Evolutionary conservation across 2,329 filamentous ascomycete genomes (phyloP).

Genomic region (Rhexocercosporidium sp.): DNA sequence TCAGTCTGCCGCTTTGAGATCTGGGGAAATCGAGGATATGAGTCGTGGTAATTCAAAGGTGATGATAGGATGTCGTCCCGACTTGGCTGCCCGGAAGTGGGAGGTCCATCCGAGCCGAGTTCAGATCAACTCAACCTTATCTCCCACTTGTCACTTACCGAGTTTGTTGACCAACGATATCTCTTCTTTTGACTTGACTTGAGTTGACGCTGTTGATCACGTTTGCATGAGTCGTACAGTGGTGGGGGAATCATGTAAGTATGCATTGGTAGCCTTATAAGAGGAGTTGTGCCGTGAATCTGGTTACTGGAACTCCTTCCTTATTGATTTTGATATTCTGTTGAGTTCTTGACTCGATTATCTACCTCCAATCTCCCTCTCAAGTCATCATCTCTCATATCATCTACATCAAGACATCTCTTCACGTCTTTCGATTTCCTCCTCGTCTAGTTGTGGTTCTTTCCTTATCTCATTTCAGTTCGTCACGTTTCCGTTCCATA

Average conservation of each 20-base stretch:
- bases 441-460: no score
- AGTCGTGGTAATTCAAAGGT: neutral
- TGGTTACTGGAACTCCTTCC: neutral
- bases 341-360: no score
- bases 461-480: no score
- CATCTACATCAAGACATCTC: no score
- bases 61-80: slow-evolving; percentile 4
- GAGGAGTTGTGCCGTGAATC: neutral
- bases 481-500: no score
- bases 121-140: neutral
- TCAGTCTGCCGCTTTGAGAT: neutral
- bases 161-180: neutral
- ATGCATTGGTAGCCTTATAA: neutral
- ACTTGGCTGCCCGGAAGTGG: neutral
- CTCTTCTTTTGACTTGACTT: neutral
- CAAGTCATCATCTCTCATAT: no score
- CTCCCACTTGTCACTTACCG: slow-evolving; percentile 3
- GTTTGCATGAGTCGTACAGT: neutral
- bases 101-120: slow-evolving; percentile 2
- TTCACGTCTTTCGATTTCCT: no score
- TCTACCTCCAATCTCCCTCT: no score
- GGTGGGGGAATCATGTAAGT: neutral
- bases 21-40: neutral
- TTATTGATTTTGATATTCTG: no score
- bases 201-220: neutral